phyloP scores from a whole-genome alignment of 2,329 filamentous ascomycete species.

The Verticillium tricorpus region DNA sequence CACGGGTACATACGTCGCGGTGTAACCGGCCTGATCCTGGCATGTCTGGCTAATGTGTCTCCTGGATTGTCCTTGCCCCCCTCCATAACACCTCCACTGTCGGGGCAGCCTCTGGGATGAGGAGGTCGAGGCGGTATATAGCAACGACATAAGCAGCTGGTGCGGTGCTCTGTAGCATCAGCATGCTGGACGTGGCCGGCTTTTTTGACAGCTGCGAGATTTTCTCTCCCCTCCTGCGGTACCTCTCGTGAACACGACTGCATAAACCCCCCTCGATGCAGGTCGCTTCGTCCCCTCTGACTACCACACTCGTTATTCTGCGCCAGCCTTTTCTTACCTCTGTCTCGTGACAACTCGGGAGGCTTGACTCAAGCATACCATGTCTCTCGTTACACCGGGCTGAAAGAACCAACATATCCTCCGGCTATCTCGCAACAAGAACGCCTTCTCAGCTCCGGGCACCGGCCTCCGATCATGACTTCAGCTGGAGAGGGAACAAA shows the following conservation, averaged over 20 bases:
- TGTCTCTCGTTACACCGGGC: not conserved
- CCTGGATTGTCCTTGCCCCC: not conserved
- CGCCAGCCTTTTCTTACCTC: not conserved
- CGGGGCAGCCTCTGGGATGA: not conserved
- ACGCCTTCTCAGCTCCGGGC: not conserved
- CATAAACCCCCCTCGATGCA: not conserved
- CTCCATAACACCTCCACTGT: not conserved
- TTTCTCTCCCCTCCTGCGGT: not conserved
- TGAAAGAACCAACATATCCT: not conserved
- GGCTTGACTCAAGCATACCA: not conserved
- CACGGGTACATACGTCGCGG: conserved; percentile 21
- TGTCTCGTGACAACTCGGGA: not conserved
- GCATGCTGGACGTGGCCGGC: not conserved
- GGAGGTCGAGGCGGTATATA: conserved; percentile 5
- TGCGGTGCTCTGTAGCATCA: not conserved
- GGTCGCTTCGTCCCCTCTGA: not conserved
- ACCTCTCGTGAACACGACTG: not conserved
- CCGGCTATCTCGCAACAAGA: not conserved
- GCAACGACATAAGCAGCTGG: not conserved
- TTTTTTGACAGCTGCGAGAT: not conserved
- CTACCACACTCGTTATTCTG: not conserved
- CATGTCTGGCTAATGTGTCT: not conserved
- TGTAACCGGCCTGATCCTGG: conserved; percentile 13
- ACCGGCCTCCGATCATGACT: not conserved
- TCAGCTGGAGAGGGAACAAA: not conserved